Base-by-base conservation (phyloP, 352 stramenopile genomes). In the Globisporangium paroecandrum region DNA sequence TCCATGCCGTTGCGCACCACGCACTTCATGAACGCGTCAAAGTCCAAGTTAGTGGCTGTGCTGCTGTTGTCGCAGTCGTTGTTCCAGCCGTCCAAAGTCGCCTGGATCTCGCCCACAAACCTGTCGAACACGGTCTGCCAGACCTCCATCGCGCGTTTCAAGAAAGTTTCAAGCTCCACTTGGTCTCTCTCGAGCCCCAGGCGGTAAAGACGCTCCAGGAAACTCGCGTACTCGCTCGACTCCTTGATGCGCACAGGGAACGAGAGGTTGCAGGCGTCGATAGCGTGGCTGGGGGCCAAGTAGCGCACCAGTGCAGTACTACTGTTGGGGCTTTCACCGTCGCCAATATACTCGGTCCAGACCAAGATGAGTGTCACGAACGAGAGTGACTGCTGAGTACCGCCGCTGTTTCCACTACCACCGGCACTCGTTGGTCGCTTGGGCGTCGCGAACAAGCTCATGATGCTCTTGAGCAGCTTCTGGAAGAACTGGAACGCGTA, bases 321-420 rank as follows among this genome's bases (percentile, higher is more conserved):
- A 62, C 1, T 58, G 29, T 49, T 49, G 4, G 41, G 24, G 4
- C 66, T 64, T 34, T 92, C 82, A 0, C 78, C 82, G n/a, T 91
- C 83, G n/a, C 83, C 82, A 62, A 92, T 89, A 34, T 69, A 82
- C 47, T 90, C 83, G 3, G 72, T 87, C 80, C 82, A 92, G 57
- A 79, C 59, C 0, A 75, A 68, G 25, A 90, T 77, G 7, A 89
- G 71, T 1, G 75, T 57, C 7, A 74, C 75, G 34, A 84, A 89
- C 1, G 80, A 69, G 1, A 88, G 47, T 41, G 73, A 62, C n/a
- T 68, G 51, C 29, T 65, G 49, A 9, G 34, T 22, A 4, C 25
- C n/a, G 25, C 20, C 15, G 62, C 38, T 43, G 51, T 61, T 18
- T 46, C 29, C 20, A 61, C 27, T 22, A 59, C 41, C 27, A n/a